Evolutionary conservation across 306 rosid genomes (phyloP).

Genomic region (Prunus mongolica): DNA sequence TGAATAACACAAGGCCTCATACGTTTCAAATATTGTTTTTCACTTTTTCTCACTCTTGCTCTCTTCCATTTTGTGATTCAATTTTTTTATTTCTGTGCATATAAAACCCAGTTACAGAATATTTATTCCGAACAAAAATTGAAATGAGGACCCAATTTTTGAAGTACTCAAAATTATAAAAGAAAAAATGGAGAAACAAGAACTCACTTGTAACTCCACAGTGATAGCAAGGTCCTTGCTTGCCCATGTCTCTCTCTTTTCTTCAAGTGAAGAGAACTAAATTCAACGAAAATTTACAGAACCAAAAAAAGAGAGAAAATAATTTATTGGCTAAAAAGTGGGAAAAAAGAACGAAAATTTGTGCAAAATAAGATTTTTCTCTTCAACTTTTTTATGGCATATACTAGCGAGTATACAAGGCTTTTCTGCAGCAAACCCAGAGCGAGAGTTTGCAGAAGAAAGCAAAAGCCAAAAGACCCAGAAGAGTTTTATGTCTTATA

Average conservation of each 20-base stretch:
- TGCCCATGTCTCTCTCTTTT: constrained; percentile 76
- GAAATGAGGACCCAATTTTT: constrained; percentile 24
- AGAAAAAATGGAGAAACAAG: constrained; percentile 61
- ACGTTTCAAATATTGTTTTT: constrained; percentile 19
- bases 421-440: constrained; percentile 55
- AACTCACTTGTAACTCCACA: constrained; percentile 99
- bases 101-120: constrained; percentile 23
- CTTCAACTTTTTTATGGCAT: constrained; percentile 32
- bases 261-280: constrained; percentile 38
- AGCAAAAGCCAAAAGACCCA: constrained; percentile 69
- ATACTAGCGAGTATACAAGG: constrained; percentile 38
- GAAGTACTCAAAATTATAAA: constrained; percentile 8
- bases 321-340: constrained; percentile 20
- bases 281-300: constrained; percentile 40
- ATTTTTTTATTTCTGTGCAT: constrained; percentile 19
- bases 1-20: constrained; percentile 17
- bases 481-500: constrained; percentile 44
- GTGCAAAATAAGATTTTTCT: constrained; percentile 37
- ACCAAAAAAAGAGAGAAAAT: constrained; percentile 5
- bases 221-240: constrained; percentile 99
- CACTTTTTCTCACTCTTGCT: constrained; percentile 17
- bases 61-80: constrained; percentile 20
- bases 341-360: constrained; percentile 18
- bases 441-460: constrained; percentile 48
- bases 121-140: constrained; percentile 6